Evolutionary conservation across 129 eudicot genomes (phyloP).

Genomic region (Lactuca sativa): DNA sequence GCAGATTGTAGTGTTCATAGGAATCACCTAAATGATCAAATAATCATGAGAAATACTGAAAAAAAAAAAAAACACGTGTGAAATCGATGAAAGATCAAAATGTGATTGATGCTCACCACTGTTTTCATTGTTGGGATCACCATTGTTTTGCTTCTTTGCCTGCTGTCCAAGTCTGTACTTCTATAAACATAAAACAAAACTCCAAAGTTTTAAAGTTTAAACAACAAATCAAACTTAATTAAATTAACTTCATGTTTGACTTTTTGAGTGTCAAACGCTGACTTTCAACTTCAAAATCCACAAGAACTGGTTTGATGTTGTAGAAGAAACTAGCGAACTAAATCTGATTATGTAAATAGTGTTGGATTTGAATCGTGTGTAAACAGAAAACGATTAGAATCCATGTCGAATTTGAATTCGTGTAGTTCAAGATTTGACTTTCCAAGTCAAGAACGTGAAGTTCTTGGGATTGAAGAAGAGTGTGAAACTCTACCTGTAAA

Average conservation of each 20-base stretch:
- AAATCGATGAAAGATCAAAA: slow-evolving; percentile 12
- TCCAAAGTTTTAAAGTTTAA: slow-evolving; percentile 1
- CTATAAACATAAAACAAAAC: slow-evolving; percentile 39
- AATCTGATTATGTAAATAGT: not conserved
- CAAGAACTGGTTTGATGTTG: not conserved
- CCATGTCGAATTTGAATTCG: not conserved
- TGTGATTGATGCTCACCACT: slow-evolving; percentile 47
- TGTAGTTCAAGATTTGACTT: slow-evolving; percentile 2
- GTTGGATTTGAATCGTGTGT: not conserved
- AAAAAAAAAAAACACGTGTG: not conserved
- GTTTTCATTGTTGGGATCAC: slow-evolving; percentile 51
- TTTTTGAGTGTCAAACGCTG: not conserved
- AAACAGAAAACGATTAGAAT: not conserved
- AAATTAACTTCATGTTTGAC: slow-evolving; percentile 11
- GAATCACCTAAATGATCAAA: slow-evolving; percentile 45
- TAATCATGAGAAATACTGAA: not conserved
- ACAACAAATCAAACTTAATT: not conserved
- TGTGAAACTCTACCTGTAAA: slow-evolving; percentile 52
- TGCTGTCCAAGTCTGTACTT: slow-evolving; percentile 95
- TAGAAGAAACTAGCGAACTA: not conserved
- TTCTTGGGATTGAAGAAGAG: not conserved
- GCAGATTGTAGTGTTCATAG: slow-evolving; percentile 48
- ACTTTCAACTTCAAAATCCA: not conserved
- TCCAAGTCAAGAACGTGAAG: slow-evolving; percentile 5
- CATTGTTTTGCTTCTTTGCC: slow-evolving; percentile 59